These are phyloP conservation scores for Vitis hybrid DNA, from an alignment of 177 flowering plant species.

Conservation along the genomic window DNA sequence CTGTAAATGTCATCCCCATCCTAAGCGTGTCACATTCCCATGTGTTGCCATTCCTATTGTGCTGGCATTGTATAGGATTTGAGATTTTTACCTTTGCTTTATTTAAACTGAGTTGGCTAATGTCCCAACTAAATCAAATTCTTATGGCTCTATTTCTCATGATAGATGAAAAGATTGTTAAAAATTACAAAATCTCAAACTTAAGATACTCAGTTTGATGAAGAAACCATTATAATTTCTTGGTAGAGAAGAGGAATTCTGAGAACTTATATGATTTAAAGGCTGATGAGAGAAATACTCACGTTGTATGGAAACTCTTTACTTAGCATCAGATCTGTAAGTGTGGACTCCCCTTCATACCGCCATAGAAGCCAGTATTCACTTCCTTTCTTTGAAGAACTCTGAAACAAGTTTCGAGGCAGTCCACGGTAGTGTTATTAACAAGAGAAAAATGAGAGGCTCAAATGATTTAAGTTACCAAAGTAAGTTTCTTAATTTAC, in stretches of 20 bases:
- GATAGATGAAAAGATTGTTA: too few relatives aligned
- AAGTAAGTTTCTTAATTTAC: constrained; percentile 3
- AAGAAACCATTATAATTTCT: not conserved
- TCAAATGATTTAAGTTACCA: not conserved
- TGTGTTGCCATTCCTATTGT: too few relatives aligned
- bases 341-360: constrained; percentile 88
- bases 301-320: constrained; percentile 98
- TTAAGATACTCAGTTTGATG: too few relatives aligned
- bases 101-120: too few relatives aligned
- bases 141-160: too few relatives aligned
- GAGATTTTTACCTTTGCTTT: too few relatives aligned
- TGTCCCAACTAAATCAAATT: too few relatives aligned
- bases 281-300: constrained; percentile 39
- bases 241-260: not conserved
- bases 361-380: constrained; percentile 98
- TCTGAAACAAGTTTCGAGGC: constrained; percentile 40
- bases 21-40: too few relatives aligned
- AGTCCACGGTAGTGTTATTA: not conserved
- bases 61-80: too few relatives aligned
- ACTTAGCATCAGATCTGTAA: constrained; percentile 77
- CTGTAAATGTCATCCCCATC: too few relatives aligned
- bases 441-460: not conserved
- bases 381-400: constrained; percentile 69
- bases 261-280: not conserved
- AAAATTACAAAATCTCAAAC: too few relatives aligned